Conservation (phyloP, 2,329 filamentous ascomycete species). For the Alternaria sp. region DNA sequence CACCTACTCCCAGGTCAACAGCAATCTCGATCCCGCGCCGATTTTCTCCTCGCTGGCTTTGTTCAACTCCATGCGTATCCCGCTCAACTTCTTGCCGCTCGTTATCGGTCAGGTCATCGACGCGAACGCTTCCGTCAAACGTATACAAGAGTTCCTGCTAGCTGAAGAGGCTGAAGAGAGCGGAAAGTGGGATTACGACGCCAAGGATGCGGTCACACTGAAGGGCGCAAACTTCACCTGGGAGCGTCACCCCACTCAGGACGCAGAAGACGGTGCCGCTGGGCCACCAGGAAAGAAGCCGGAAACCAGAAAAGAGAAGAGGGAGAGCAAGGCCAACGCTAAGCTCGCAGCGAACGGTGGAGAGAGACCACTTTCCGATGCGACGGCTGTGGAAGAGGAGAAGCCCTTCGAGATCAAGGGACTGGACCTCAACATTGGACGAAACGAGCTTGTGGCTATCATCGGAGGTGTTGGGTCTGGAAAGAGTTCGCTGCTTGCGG, state of each 20-base stretch:
- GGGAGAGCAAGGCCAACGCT: conserved; percentile 50
- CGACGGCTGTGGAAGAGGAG: conserved; percentile 51
- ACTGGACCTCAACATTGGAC: conserved; percentile 70
- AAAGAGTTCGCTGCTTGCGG: conserved; percentile 87
- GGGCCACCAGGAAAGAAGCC: conserved; percentile 43
- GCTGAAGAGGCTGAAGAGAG: conserved; percentile 85
- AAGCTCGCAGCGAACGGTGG: conserved; percentile 28
- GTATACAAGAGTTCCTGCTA: conserved; percentile 86
- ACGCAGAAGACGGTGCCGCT: conserved; percentile 46
- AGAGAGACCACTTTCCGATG: conserved; percentile 57
- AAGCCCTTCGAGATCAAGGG: conserved; percentile 76
- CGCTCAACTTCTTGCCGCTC: conserved; percentile 85
- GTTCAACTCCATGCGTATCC: conserved; percentile 90
- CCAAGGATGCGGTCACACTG: conserved; percentile 69
- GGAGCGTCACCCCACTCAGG: conserved; percentile 70
- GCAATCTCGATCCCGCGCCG: conserved; percentile 73
- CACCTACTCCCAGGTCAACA: conserved; percentile 70
- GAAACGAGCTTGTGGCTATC: conserved; percentile 81
- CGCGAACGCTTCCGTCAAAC: conserved; percentile 81
- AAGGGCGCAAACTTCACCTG: conserved; percentile 81
- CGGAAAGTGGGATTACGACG: conserved; percentile 61
- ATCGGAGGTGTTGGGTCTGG: conserved; percentile 90
- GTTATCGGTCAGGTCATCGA: conserved; percentile 90
- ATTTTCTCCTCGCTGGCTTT: conserved; percentile 93
- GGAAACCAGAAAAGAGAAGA: conserved; percentile 58